Conservation (phyloP, 139 green algal species). For the Chlamydomonas schloesseri region DNA sequence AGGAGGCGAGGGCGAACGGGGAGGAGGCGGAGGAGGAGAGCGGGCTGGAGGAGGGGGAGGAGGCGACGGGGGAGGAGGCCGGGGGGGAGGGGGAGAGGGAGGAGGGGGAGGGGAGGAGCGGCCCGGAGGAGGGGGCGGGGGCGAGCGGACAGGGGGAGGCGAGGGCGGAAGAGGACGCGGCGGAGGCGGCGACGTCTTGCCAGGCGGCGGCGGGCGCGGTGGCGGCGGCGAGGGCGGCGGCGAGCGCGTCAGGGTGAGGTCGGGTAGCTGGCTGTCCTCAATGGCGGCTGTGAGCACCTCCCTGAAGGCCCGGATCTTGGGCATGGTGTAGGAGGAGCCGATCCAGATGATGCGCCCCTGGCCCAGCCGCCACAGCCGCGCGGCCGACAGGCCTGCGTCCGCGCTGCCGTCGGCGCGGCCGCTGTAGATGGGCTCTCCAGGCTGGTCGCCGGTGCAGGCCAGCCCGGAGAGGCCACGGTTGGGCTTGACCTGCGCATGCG, state of each 20-base stretch:
- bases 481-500: background rate
- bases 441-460: background rate
- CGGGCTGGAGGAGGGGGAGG: background rate
- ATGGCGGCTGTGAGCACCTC: background rate
- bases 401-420: background rate
- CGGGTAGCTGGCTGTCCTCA: background rate
- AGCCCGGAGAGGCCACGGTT: background rate
- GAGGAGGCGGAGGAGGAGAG: background rate
- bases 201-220: background rate
- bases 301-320: background rate
- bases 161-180: background rate
- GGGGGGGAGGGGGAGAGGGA: background rate
- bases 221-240: background rate
- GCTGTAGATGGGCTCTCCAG: background rate
- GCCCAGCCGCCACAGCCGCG: background rate
- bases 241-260: background rate
- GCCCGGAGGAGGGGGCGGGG: background rate
- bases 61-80: background rate
- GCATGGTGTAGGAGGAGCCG: background rate
- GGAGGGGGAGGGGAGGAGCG: background rate
- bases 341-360: slow-evolving; percentile 3
- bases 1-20: too few relatives aligned
- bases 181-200: background rate
- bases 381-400: background rate
- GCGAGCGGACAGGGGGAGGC: background rate